Percentiles rank a stretch among this genome's conserved stretches.
phyloP scores from a whole-genome alignment of 768 basidiomycete genomes.

The Lactarius deliciosus region DNA sequence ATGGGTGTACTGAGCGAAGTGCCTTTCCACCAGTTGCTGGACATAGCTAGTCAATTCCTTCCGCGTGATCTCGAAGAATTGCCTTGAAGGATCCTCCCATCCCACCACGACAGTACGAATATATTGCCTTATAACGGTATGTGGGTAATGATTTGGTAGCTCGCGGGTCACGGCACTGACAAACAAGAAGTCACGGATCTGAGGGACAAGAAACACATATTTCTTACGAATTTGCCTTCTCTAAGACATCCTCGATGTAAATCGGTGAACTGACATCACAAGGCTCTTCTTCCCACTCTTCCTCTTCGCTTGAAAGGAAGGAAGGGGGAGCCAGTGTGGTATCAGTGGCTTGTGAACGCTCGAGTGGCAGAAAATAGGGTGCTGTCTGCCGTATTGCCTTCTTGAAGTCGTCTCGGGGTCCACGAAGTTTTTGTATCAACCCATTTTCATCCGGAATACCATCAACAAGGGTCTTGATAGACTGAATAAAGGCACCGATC shows the following conservation, averaged over 20 bases:
- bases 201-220: background rate
- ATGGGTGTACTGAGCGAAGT: constrained; percentile 55
- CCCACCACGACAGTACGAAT: constrained; percentile 45
- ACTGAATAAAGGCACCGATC: constrained; percentile 46
- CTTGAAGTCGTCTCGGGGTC: constrained; percentile 48
- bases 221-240: constrained; percentile 48
- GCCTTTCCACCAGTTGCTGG: constrained; percentile 32
- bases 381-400: constrained; percentile 47
- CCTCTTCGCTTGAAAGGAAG: constrained; percentile 34
- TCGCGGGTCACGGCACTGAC: constrained; percentile 70
- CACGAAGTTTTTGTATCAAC: constrained; percentile 53
- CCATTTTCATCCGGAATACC: constrained; percentile 53
- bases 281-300: background rate
- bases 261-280: constrained; percentile 34
- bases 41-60: constrained; percentile 37
- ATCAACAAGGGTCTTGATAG: constrained; percentile 46
- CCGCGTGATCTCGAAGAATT: constrained; percentile 47
- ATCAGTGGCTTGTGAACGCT: constrained; percentile 20
- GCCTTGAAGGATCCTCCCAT: constrained; percentile 51
- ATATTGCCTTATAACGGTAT: constrained; percentile 53
- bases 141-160: constrained; percentile 66
- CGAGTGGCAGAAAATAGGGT: constrained; percentile 56
- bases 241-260: constrained; percentile 55
- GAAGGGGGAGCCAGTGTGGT: background rate
- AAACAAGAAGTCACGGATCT: background rate